Base-by-base conservation (phyloP, 306 rosid genomes). In the Oemleria cerasiformis region DNA sequence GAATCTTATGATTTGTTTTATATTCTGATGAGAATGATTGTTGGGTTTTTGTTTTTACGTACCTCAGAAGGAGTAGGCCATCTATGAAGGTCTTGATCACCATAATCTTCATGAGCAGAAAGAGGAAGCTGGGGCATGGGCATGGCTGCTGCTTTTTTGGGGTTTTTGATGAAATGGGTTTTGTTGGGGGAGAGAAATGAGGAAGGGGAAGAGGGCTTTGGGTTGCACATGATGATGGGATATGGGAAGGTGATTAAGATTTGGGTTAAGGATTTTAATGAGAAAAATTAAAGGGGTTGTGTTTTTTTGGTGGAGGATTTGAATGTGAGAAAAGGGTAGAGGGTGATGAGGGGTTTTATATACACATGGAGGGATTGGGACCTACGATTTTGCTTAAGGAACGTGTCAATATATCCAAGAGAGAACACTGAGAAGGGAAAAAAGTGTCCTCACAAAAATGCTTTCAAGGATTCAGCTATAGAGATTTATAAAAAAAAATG, bases 21-120 rank as follows among this genome's bases (percentile, higher is more conserved):
- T 57, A 11, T 13, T 17, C 17, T 38, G 7, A 8, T 9, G 65
- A 16, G 8, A 61, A 61, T 16, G 65, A 53, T 15, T 43, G 14
- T 21, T 17, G 40, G 10, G 19, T 8, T 43, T 23, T 44, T 17
- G 63, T 55, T 41, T 36, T 13, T 61, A 8, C 12, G 65, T 84
- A 95, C 99, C 99, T 95, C 96, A 17, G 85, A 82, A 45, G 71
- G 80, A 41, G 96, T 88, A 49, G 99, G 99, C 88, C 97, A 85
- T 84, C 89, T 73, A 50, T 74, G 92, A 78, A 91, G 92, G 53
- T 90, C 83, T 43, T 85, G 84, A 25, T 75, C 72, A 42, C 49
- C 41, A 4, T 44, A 44, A 2, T 5, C 58, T 25, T 68, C 78
- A 8, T 17, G 9, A 51, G 19, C 58, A 43, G 73, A 73, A 40